phyloP scores from a whole-genome alignment of 352 stramenopile genomes.

The Globisporangium radiosum region DNA sequence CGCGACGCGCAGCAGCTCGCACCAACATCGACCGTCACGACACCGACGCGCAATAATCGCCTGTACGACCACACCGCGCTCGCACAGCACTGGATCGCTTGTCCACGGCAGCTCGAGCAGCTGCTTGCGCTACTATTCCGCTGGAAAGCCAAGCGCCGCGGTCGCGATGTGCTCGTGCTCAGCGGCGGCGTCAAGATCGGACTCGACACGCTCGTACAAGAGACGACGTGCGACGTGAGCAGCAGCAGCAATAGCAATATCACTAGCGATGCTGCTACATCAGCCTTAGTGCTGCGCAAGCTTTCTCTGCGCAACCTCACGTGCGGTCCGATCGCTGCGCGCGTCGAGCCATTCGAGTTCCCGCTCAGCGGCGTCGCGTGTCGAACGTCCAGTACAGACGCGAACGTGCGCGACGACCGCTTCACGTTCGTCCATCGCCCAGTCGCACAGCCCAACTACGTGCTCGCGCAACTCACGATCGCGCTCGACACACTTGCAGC shows the following conservation, averaged over 20 bases:
- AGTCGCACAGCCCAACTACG: conserved; percentile 51
- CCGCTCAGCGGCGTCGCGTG: conserved; percentile 42
- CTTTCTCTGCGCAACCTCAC: conserved; percentile 52
- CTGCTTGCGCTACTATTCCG: conserved; percentile 61
- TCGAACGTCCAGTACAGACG: conserved; percentile 27
- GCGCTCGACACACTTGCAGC: conserved; percentile 11
- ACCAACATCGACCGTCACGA: not conserved
- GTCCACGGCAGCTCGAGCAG: conserved; percentile 60
- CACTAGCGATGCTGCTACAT: conserved; percentile 9
- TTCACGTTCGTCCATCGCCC: conserved; percentile 51
- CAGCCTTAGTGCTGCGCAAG: not conserved
- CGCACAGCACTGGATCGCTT: conserved; percentile 63
- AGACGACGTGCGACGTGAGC: conserved; percentile 9
- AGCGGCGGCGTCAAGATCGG: conserved; percentile 57
- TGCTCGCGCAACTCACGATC: conserved; percentile 30
- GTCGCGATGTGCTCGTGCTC: conserved; percentile 63
- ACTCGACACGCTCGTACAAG: conserved; percentile 55
- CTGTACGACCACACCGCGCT: conserved; percentile 54
- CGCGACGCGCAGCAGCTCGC: conserved; percentile 20
- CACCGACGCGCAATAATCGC: not conserved
- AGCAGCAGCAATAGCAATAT: not conserved
- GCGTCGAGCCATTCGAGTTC: conserved; percentile 44
- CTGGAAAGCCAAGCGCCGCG: conserved; percentile 67
- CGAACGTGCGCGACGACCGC: conserved; percentile 28
- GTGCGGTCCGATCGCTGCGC: conserved; percentile 52